A percentile compares a stretch with the other conserved stretches of the same genome.
These are phyloP conservation scores for Xanthoceras sorbifolium DNA, from an alignment of 345 rosid genomes.

Conservation along the genomic window DNA sequence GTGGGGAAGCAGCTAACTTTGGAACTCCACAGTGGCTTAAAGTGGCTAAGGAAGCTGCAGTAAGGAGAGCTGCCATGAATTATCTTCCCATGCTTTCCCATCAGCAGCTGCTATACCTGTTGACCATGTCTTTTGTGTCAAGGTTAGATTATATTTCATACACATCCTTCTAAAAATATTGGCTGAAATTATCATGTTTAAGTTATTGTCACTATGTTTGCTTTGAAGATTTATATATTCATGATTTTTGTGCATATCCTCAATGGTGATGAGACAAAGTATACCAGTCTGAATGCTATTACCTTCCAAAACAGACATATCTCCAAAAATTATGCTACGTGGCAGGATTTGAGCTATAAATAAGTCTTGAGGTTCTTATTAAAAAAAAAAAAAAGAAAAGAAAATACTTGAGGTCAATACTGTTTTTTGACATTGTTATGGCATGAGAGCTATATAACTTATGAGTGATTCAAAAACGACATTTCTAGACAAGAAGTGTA, in stretches of 20 bases:
- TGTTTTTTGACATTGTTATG: slow-evolving; percentile 4
- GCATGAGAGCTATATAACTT: not conserved
- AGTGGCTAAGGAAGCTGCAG: slow-evolving; percentile 98
- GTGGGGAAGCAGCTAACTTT: slow-evolving; percentile 99
- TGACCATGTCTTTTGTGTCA: slow-evolving; percentile 96
- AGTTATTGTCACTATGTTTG: slow-evolving; percentile 11
- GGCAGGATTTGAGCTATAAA: not conserved
- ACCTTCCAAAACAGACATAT: not conserved
- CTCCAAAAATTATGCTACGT: not conserved
- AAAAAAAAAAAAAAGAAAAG: too few species aligned
- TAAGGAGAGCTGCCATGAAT: slow-evolving; percentile 99
- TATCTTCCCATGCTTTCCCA: slow-evolving; percentile 99
- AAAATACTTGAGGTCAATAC: not conserved
- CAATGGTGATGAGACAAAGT: not conserved
- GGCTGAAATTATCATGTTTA: slow-evolving; percentile 13
- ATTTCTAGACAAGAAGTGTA: not conserved
- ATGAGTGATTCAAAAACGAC: slow-evolving; percentile 5
- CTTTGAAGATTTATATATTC: not conserved
- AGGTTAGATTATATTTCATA: slow-evolving; percentile 52
- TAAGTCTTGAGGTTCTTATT: not conserved
- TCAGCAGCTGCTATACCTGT: slow-evolving; percentile 91
- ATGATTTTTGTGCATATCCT: not conserved
- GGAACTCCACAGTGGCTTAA: slow-evolving; percentile 98
- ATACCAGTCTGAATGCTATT: slow-evolving; percentile 5
- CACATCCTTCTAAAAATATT: slow-evolving; percentile 9